Evolutionary conservation across 1,139 yeast species (phyloP).

Genomic region (Geotrichum fermentans): DNA sequence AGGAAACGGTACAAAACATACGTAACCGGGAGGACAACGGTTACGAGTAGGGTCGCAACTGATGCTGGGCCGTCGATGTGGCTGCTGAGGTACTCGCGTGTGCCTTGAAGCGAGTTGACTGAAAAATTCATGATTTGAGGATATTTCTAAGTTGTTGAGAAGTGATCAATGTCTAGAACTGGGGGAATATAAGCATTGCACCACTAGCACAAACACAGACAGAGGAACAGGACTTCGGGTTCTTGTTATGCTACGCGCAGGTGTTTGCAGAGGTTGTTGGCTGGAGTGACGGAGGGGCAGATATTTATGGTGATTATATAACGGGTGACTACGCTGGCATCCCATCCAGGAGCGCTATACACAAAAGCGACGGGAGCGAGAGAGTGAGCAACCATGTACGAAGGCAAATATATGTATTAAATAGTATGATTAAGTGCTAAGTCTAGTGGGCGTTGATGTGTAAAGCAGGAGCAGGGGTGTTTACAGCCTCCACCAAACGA

Average conservation of each 20-base stretch:
- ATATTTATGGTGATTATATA: neutral
- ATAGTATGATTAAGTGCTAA: neutral
- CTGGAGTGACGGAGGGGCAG: neutral
- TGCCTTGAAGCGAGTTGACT: neutral
- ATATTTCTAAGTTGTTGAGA: neutral
- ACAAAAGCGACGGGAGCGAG: neutral
- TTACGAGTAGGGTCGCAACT: conserved; percentile 13
- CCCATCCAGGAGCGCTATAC: too few relatives aligned
- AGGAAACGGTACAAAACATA: conserved; percentile 18
- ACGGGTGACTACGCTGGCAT: neutral
- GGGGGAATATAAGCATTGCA: conserved; percentile 2
- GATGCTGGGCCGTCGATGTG: conserved; percentile 11
- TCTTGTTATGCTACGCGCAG: neutral
- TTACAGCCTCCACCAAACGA: conserved; percentile 73
- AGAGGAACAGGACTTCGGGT: neutral
- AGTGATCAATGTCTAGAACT: conserved; percentile 1
- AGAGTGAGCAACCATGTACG: neutral
- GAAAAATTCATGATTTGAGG: conserved; percentile 5
- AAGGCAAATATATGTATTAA: neutral
- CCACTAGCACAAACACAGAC: neutral
- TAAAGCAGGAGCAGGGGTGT: conserved; percentile 71
- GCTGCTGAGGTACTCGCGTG: neutral
- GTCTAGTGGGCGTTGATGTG: conserved; percentile 62
- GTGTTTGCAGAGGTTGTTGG: neutral
- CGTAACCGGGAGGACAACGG: conserved; percentile 16